A percentile compares a stretch with the other conserved stretches of the same genome.
Conservation (phyloP, 73 alveolate genomes). For the Symbiodinium pilosum region DNA sequence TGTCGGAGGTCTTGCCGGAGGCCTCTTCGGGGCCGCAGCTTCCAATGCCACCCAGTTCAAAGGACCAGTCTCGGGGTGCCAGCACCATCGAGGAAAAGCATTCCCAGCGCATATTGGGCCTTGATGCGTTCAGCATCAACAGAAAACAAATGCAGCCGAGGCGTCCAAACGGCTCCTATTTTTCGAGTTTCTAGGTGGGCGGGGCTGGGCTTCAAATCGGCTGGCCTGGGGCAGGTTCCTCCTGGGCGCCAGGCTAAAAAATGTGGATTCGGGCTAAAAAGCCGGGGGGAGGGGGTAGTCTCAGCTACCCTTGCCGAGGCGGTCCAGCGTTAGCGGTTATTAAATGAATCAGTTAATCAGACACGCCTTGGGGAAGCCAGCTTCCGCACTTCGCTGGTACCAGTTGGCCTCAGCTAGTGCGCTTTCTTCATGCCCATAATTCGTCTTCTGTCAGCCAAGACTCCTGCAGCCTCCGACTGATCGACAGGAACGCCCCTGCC, state of each 20-base stretch:
- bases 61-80: conserved; percentile 23
- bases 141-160: too few species aligned
- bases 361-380: conserved; percentile 71
- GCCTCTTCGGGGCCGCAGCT: not conserved
- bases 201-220: too few species aligned
- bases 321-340: too few species aligned
- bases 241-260: too few species aligned
- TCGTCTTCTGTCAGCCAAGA: conserved; percentile 2
- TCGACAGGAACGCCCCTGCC: conserved; percentile 10
- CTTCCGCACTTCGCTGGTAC: conserved; percentile 75
- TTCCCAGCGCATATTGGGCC: conserved; percentile 80
- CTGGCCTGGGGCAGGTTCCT: too few species aligned
- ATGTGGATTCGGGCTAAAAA: too few species aligned
- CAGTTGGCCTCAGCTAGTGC: conserved; percentile 20
- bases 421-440: not conserved
- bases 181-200: too few species aligned
- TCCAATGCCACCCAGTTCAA: not conserved
- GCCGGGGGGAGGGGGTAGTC: too few species aligned
- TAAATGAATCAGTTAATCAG: too few species aligned
- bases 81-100: conserved; percentile 49
- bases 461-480: not conserved
- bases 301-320: too few species aligned
- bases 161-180: too few species aligned
- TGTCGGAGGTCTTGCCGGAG: conserved; percentile 37
- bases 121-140: too few species aligned